phyloP scores from a whole-genome alignment of 768 basidiomycete species.

The Phlebiopsis flavidoalba region DNA sequence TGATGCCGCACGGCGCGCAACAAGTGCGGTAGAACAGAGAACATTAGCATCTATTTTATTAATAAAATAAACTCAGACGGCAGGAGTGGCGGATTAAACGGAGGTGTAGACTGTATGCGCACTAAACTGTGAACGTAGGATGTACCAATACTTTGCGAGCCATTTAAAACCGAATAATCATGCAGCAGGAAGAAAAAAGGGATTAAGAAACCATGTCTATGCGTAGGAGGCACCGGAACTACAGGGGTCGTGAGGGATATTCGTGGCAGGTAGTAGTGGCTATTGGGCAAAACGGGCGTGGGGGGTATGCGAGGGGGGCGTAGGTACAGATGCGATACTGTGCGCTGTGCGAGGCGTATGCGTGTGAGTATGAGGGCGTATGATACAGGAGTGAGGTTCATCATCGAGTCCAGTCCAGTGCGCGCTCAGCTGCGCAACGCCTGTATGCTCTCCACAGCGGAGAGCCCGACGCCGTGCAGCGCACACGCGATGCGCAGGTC shows the following conservation, averaged over 20 bases:
- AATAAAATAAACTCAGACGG: too few species aligned
- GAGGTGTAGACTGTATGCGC: background rate
- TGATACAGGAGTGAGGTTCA: slow-evolving; percentile 6
- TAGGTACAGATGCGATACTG: background rate
- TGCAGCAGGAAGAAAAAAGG: background rate
- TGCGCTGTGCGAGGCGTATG: too few species aligned
- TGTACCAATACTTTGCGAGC: background rate
- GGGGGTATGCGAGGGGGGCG: background rate
- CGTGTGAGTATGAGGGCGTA: slow-evolving; percentile 13
- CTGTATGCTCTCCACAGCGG: too few species aligned
- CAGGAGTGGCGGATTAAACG: background rate
- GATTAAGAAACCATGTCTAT: background rate
- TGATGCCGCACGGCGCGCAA: too few species aligned
- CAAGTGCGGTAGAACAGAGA: too few species aligned
- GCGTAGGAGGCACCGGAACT: background rate
- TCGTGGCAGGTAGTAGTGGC: background rate
- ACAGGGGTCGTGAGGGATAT: background rate
- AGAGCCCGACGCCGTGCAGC: slow-evolving; percentile 53
- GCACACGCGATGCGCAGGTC: slow-evolving; percentile 63
- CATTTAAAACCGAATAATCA: background rate
- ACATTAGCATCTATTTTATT: too few species aligned
- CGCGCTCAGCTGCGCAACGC: too few species aligned
- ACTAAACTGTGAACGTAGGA: background rate
- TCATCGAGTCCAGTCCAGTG: slow-evolving; percentile 13
- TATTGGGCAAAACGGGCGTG: background rate